These are phyloP conservation scores for Aspergillus puulaauensis DNA, from an alignment of 2,329 filamentous ascomycete species.

Conservation along the genomic window DNA sequence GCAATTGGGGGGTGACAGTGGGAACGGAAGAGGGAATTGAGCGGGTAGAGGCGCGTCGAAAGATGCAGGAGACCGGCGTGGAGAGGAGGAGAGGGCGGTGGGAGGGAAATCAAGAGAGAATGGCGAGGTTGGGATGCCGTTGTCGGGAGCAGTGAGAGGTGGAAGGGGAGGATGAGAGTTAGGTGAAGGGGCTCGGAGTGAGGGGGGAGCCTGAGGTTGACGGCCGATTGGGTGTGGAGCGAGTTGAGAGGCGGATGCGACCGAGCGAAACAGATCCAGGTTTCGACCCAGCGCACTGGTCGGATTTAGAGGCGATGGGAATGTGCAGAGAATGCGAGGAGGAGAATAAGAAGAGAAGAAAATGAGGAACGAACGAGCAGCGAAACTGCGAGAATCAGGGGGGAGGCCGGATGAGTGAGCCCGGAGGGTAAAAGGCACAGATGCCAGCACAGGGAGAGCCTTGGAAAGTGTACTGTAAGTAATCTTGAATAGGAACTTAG, in stretches of 20 bases:
- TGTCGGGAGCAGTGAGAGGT: slow-evolving; percentile 9
- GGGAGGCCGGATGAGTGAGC: not conserved
- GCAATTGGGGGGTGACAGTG: slow-evolving; percentile 20
- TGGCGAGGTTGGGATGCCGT: slow-evolving; percentile 9
- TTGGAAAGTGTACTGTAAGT: no score
- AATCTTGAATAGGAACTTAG: not conserved
- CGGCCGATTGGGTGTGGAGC: slow-evolving; percentile 27
- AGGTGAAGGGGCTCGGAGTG: not conserved
- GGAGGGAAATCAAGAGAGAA: slow-evolving; percentile 11
- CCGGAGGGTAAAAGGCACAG: slow-evolving; percentile 1
- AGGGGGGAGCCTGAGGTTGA: slow-evolving; percentile 10
- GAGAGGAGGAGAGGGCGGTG: slow-evolving; percentile 11
- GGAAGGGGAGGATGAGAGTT: slow-evolving; percentile 6
- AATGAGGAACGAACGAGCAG: not conserved
- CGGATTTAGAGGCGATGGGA: slow-evolving; percentile 13
- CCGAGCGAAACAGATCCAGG: slow-evolving; percentile 25
- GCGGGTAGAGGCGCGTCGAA: slow-evolving; percentile 37
- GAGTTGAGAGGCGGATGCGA: slow-evolving; percentile 25
- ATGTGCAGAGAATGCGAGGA: not conserved
- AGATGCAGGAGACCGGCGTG: slow-evolving; percentile 20
- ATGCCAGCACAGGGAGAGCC: slow-evolving; percentile 1
- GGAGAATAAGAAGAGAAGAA: slow-evolving; percentile 2
- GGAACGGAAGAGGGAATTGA: slow-evolving; percentile 15
- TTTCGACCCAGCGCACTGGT: slow-evolving; percentile 19
- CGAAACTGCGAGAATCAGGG: not conserved